These are phyloP conservation scores for Tausonia pullulans DNA, from an alignment of 1,284 basidiomycete genomes.

Conservation along the genomic window DNA sequence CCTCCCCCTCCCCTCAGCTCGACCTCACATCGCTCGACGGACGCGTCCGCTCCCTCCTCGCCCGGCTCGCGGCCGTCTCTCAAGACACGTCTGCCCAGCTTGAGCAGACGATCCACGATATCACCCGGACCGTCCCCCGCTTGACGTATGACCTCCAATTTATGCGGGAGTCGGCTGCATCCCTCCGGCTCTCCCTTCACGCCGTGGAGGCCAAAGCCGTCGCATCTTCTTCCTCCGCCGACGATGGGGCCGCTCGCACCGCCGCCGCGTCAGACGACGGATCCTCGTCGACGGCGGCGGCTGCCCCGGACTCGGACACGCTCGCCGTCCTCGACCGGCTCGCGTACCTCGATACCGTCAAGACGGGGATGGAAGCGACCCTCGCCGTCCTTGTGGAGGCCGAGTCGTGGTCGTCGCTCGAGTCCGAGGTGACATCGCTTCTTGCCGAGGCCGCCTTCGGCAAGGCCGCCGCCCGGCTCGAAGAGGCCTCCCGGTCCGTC, in stretches of 20 bases:
- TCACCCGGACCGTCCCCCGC: slow-evolving; percentile 73
- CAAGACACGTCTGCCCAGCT: slow-evolving; percentile 75
- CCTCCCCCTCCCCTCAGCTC: slow-evolving; percentile 4
- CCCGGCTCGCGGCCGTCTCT: slow-evolving; percentile 63
- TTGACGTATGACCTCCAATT: slow-evolving; percentile 88
- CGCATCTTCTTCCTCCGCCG: background rate
- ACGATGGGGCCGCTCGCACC: slow-evolving; percentile 10
- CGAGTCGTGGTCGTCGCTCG: slow-evolving; percentile 86
- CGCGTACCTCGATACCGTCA: slow-evolving; percentile 66
- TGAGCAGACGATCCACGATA: slow-evolving; percentile 77
- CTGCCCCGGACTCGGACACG: slow-evolving; percentile 22
- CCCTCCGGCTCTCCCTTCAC: slow-evolving; percentile 53
- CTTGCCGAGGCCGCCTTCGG: slow-evolving; percentile 61
- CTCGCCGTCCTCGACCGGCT: slow-evolving; percentile 55
- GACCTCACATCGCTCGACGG: slow-evolving; percentile 60
- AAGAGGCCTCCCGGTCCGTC: slow-evolving; percentile 75
- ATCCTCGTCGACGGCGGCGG: slow-evolving; percentile 26
- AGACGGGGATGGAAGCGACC: slow-evolving; percentile 70
- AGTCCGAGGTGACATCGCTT: slow-evolving; percentile 73
- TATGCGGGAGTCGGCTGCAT: slow-evolving; percentile 76
- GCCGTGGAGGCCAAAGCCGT: slow-evolving; percentile 36
- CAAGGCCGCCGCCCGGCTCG: slow-evolving; percentile 76
- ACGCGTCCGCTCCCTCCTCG: slow-evolving; percentile 58
- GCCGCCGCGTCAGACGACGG: slow-evolving; percentile 25
- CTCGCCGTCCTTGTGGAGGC: slow-evolving; percentile 78